Base-by-base conservation (phyloP, 371 early-diverging fungal species). In the Mycotypha africana region DNA sequence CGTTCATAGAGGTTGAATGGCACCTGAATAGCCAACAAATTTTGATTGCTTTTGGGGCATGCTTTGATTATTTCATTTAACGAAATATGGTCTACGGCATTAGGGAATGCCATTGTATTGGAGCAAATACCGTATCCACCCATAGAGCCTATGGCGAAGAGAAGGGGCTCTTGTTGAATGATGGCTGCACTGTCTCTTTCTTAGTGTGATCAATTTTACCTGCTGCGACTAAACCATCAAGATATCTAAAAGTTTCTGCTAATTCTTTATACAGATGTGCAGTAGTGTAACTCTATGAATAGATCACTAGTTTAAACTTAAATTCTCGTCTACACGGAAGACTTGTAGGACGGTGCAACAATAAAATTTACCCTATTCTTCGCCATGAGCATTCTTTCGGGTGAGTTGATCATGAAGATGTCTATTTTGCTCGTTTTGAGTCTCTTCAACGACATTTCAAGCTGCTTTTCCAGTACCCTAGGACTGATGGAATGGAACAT, bases 1-100 rank as follows among this genome's bases (percentile, higher is more conserved):
- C 78, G 70, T 49, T 90, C 91, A 71, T 80, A 88, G 30, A 90
- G n/a, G 48, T 90, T 90, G 43, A 88, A 73, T 1, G 91, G 91
- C 26, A 72, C 76, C 50, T 88, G 67, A 11, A 84, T 60, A 2
- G 85, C 84, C 23, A 75, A 62, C 47, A 88, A 79, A 45, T 86
- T 72, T 3, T 68, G 56, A 4, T 45, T 45, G 11, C 67, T 58
- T 28, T 28, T 5, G 28, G 59, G 42, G 47, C 75, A 67, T 14
- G 73, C 58, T 19, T 52, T 21, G 9, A 65, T 41, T 3, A 67
- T 45, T 22, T 57, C 38, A 1, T 61, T 35, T 9, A 87, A 51
- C 1, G 81, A 76, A 17, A 87, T 34, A 49, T 84, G 76, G 53
- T 87, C 86, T 16, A 65, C 78, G 0, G 84, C 73, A 3, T 56